Percentiles rank a stretch among this genome's conserved stretches.
Conservation (phyloP, 306 rosid genomes). For the Quercus mongolica region DNA sequence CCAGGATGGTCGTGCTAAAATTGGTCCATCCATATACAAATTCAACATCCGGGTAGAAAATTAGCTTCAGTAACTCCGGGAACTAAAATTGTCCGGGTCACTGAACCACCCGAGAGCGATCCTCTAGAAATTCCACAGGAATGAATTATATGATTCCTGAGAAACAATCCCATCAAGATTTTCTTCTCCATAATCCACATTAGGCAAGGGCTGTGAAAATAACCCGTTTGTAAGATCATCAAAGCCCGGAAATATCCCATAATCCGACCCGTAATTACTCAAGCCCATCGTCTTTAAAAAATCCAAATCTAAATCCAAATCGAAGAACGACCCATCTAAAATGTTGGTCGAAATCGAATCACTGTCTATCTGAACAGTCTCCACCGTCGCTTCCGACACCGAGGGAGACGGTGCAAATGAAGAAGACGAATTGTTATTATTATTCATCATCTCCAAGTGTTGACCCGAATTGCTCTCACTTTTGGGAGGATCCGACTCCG, state of each 20-base stretch:
- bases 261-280: conserved; percentile 37
- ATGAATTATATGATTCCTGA: conserved; percentile 30
- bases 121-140: conserved; percentile 66
- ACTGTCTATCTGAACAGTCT: conserved; percentile 30
- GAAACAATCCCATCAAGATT: conserved; percentile 32
- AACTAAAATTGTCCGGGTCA: conserved; percentile 24
- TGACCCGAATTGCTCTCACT: background rate
- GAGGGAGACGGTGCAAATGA: conserved; percentile 36
- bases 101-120: conserved; percentile 1
- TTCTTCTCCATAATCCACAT: conserved; percentile 46
- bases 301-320: conserved; percentile 17
- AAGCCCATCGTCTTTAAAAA: conserved; percentile 33
- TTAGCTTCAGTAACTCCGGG: conserved; percentile 10
- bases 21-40: conserved; percentile 28
- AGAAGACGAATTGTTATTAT: too few relatives aligned
- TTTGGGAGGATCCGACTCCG: background rate
- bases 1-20: conserved; percentile 26
- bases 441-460: background rate
- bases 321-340: conserved; percentile 19
- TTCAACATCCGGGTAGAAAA: background rate
- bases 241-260: conserved; percentile 51
- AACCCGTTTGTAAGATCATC: conserved; percentile 45
- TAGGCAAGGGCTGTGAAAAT: conserved; percentile 23
- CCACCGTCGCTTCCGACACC: conserved; percentile 34
- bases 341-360: conserved; percentile 5